phyloP scores from a whole-genome alignment of 768 basidiomycete species.

The Gymnopilus dilepis region DNA sequence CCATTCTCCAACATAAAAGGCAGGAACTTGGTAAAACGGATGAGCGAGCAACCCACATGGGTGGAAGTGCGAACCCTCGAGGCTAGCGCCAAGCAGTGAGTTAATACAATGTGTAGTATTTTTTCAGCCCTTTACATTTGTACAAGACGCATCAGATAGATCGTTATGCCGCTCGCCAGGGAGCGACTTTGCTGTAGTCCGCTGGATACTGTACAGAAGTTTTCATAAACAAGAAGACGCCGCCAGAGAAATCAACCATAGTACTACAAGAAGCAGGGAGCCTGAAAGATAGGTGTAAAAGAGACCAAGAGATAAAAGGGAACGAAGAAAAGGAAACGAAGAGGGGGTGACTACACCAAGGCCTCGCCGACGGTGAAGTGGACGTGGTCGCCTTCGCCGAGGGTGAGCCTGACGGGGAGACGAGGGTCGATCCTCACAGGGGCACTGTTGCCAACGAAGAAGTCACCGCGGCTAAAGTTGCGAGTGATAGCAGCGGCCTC shows the following conservation, averaged over 20 bases:
- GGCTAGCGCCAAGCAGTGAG: not conserved
- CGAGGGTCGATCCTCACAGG: constrained; percentile 85
- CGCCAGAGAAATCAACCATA: constrained; percentile 6
- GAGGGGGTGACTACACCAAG: constrained; percentile 35
- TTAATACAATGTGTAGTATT: not conserved
- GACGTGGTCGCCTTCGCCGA: constrained; percentile 84
- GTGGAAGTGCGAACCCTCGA: no score
- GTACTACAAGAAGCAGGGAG: not conserved
- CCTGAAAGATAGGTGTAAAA: constrained; percentile 3
- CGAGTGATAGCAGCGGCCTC: constrained; percentile 84
- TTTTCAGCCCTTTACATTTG: not conserved
- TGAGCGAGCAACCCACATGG: no score
- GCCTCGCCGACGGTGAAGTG: constrained; percentile 61
- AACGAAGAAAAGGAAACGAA: not conserved
- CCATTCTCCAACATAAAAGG: no score
- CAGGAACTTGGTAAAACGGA: no score
- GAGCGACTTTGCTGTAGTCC: constrained; percentile 6
- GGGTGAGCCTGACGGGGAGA: constrained; percentile 76
- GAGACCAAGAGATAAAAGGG: constrained; percentile 6
- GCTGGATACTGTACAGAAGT: constrained; percentile 24
- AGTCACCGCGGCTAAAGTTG: constrained; percentile 82
- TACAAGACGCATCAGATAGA: constrained; percentile 8
- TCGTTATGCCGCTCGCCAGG: not conserved
- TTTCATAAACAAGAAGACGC: constrained; percentile 11
- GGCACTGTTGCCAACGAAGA: constrained; percentile 80